These are phyloP conservation scores for Escallonia herrerae DNA, from an alignment of 129 eudicot species.

Conservation along the genomic window DNA sequence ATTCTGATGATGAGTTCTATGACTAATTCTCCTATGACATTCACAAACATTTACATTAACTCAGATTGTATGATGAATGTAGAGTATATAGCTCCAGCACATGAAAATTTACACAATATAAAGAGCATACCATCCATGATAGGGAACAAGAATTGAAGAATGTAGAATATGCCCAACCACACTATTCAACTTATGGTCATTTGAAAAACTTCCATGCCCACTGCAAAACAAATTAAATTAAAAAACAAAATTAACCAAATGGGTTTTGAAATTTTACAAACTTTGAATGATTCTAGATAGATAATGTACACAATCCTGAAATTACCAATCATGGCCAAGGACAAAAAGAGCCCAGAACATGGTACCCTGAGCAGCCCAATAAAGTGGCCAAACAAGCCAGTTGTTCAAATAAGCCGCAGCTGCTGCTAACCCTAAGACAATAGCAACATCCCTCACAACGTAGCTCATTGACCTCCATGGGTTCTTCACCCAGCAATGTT, in stretches of 20 bases:
- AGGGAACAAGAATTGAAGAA: constrained; percentile 64
- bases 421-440: constrained; percentile 46
- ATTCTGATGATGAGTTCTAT: constrained; percentile 63
- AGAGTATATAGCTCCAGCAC: neutral
- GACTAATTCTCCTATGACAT: constrained; percentile 56
- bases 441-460: constrained; percentile 54
- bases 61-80: neutral
- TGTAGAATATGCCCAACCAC: constrained; percentile 69
- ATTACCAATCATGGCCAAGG: constrained; percentile 70
- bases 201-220: constrained; percentile 65
- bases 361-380: constrained; percentile 74
- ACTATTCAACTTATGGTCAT: constrained; percentile 43
- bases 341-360: constrained; percentile 73
- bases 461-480: constrained; percentile 63
- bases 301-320: neutral
- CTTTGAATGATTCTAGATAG: neutral
- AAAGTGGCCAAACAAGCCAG: constrained; percentile 58
- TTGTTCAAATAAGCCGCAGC: constrained; percentile 39
- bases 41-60: neutral
- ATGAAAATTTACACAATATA: neutral
- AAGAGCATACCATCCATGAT: constrained; percentile 57
- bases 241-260: constrained; percentile 13
- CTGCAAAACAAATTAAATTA: constrained; percentile 19
- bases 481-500: constrained; percentile 68
- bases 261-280: neutral